Base-by-base conservation (phyloP, 2,329 filamentous ascomycete species). In the Basipetospora chlamydospora region DNA sequence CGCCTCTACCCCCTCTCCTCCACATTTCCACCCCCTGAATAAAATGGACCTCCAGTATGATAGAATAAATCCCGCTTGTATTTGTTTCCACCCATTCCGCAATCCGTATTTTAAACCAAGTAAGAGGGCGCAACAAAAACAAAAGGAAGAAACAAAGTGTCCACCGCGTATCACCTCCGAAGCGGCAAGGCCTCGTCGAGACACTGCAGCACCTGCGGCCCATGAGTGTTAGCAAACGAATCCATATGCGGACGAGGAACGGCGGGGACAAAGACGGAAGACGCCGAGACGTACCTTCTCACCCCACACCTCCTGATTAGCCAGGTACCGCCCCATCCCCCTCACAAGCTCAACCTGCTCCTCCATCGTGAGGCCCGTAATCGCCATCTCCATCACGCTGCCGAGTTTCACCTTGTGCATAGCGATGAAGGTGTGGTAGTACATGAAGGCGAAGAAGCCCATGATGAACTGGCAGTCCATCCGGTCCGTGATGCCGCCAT, bases 391-490 rank as follows among this genome's bases (percentile, higher is more conserved):
- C 47, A 98, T 81, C 25, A 98, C 81, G 38, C 75, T 76, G 15
- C 88, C 90, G 15, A 94, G 78, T 39, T 70, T 85, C 26, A 81
- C 77, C 57, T 88, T 85, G 66, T 94, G 77, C 6, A 85, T 69
- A 4, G 87, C 87, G 50, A 98, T 88, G 57, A 98, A 98, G 51
- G 82, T 90, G 57, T 95, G 87, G 61, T 92, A 98, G 63, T 98
- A 98, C 72, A 98, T 87, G 64, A 86, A 96, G 12, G 88, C 76
- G 51, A 98, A 96, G 60, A 94, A 90, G 7, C 90, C 90, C 90
- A 98, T 98, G 64, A 96, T 96, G 63, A 98, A 98, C 55, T 98
- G 90, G 57, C 90, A 98, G 55, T 98, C 90, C 88, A 98, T 96
- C 43, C 90, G 82, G 55, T 98, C 90, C 12, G 90, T 98, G 63